These are phyloP conservation scores for Myriosclerotinia scirpicola DNA, from an alignment of 2,329 filamentous ascomycete species.

Conservation along the genomic window DNA sequence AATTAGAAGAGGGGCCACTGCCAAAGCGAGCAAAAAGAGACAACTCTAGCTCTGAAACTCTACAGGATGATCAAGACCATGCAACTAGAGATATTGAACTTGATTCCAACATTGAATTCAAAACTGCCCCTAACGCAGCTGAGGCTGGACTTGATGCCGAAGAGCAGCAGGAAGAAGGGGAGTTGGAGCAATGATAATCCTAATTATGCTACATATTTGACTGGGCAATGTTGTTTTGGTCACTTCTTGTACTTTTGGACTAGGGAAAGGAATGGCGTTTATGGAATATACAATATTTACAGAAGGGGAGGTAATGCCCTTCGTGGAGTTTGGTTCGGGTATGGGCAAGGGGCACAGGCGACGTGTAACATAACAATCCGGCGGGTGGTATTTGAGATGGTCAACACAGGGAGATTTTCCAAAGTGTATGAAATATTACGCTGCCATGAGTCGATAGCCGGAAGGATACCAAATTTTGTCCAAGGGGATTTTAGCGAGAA, in stretches of 20 bases:
- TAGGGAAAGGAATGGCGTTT: conserved; percentile 8
- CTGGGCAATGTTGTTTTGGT: conserved; percentile 2
- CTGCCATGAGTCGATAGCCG: not conserved
- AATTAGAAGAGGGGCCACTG: conserved; percentile 7
- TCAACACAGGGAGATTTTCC: not conserved
- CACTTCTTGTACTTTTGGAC: conserved; percentile 12
- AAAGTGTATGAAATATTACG: not conserved
- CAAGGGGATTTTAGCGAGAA: not conserved
- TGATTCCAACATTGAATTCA: not conserved
- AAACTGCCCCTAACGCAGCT: not conserved
- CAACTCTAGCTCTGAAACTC: not conserved
- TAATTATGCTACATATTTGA: conserved; percentile 5
- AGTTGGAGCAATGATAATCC: conserved; percentile 8
- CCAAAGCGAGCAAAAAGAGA: conserved; percentile 17
- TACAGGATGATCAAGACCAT: not conserved
- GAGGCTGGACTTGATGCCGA: not conserved
- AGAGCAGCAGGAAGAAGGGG: conserved; percentile 10
- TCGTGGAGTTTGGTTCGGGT: conserved; percentile 7
- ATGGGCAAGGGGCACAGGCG: not conserved
- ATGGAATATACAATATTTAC: conserved; percentile 3
- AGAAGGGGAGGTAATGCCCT: not conserved
- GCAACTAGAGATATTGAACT: not conserved
- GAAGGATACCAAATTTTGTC: not conserved
- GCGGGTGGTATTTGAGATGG: not conserved
- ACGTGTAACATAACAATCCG: conserved; percentile 3